A percentile compares a stretch with the other conserved stretches of the same genome.
These are phyloP conservation scores for Erigeron philadelphicus DNA, from an alignment of 140 eudicot genomes.

Conservation along the genomic window DNA sequence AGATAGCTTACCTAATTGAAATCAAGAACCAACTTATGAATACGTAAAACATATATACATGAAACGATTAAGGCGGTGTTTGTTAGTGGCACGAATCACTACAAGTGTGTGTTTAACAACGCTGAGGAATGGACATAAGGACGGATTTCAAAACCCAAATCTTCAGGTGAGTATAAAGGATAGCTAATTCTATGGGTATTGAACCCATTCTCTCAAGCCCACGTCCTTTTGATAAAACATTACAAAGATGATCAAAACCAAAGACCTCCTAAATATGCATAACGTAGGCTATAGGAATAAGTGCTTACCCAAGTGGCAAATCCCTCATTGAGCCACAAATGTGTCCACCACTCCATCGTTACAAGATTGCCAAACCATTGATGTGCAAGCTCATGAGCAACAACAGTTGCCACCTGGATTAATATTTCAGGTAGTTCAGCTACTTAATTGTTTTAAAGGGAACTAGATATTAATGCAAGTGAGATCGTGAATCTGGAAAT, in stretches of 20 bases:
- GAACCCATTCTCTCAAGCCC: too few species aligned
- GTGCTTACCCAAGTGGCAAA: constrained; percentile 92
- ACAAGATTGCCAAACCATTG: constrained; percentile 99
- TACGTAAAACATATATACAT: neutral
- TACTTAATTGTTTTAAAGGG: neutral
- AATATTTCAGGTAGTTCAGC: constrained; percentile 7
- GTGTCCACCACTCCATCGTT: constrained; percentile 99
- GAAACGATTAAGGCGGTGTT: neutral
- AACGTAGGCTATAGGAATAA: neutral
- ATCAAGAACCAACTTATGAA: constrained; percentile 13
- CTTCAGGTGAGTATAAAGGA: too few species aligned
- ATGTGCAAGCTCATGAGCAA: constrained; percentile 98
- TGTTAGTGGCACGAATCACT: neutral
- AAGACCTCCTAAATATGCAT: neutral
- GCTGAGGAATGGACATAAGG: too few species aligned
- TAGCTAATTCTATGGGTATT: too few species aligned
- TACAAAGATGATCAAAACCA: neutral
- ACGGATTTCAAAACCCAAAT: too few species aligned
- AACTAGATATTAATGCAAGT: neutral
- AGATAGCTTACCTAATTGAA: constrained; percentile 72
- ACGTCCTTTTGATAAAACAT: too few species aligned
- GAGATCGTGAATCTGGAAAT: constrained; percentile 1
- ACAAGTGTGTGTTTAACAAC: too few species aligned
- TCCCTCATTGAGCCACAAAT: constrained; percentile 97
- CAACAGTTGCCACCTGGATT: constrained; percentile 83